phyloP scores from a whole-genome alignment of 2,329 filamentous ascomycete species.

The Berkeleyomyces basicola region DNA sequence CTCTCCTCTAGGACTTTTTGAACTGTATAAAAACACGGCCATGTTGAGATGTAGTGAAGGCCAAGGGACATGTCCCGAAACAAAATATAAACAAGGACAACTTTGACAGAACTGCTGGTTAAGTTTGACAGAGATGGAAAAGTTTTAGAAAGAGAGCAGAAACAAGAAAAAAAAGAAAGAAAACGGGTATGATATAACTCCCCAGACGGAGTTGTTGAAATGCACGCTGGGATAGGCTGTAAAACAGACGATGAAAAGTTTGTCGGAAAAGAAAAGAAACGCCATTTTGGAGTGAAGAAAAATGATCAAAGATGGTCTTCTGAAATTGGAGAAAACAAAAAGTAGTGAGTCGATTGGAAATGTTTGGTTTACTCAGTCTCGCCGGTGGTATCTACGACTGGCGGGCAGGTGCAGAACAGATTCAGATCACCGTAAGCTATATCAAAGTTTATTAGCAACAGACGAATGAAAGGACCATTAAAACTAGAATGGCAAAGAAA shows the following conservation, averaged over 20 bases:
- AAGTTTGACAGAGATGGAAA: neutral
- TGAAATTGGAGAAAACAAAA: neutral
- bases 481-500: neutral
- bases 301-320: neutral
- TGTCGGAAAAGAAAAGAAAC: constrained; percentile 7
- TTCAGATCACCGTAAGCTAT: constrained; percentile 78
- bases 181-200: neutral
- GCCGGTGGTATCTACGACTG: constrained; percentile 48
- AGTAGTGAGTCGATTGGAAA: neutral
- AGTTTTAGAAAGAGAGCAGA: neutral
- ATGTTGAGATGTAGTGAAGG: neutral
- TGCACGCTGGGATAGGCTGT: constrained; percentile 2
- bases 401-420: constrained; percentile 86
- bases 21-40: neutral
- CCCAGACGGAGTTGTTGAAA: constrained; percentile 4
- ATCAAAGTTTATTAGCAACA: neutral
- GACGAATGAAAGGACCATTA: neutral
- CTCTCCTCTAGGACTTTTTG: neutral
- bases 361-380: constrained; percentile 12
- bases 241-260: neutral
- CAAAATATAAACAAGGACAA: neutral
- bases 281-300: neutral
- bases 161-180: neutral
- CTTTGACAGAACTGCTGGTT: neutral
- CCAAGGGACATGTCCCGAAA: neutral